Conservation (phyloP, 1,139 yeast genomes). For the Spencermartinsiella ligniputridi region DNA sequence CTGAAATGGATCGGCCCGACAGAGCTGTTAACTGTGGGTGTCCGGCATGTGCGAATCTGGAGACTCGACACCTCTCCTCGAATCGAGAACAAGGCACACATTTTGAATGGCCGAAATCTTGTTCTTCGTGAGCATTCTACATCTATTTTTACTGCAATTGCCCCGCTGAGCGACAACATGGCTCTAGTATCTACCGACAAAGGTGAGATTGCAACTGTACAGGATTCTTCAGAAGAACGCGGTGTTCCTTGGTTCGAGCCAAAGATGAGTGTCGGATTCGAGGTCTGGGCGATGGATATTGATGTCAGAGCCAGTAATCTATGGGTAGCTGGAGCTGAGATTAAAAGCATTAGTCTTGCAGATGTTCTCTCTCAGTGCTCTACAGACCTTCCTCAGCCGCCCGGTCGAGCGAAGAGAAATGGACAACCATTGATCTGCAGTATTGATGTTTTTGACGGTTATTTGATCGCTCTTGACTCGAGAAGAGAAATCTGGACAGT, state of each 20-base stretch:
- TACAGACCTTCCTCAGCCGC: neutral
- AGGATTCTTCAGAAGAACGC: slow-evolving; percentile 16
- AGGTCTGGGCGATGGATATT: slow-evolving; percentile 23
- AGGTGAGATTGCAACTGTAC: slow-evolving; percentile 37
- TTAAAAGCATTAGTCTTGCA: slow-evolving; percentile 11
- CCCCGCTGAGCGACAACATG: slow-evolving; percentile 33
- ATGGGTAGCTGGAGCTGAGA: slow-evolving; percentile 20
- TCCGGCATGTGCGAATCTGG: slow-evolving; percentile 61
- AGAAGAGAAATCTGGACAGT: neutral
- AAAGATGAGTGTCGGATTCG: slow-evolving; percentile 15
- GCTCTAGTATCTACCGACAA: slow-evolving; percentile 40
- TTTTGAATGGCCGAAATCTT: slow-evolving; percentile 55
- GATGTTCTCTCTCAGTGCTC: slow-evolving; percentile 1
- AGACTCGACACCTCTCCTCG: slow-evolving; percentile 29
- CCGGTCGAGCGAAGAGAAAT: neutral
- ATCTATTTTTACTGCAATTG: slow-evolving; percentile 43
- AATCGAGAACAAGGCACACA: slow-evolving; percentile 28
- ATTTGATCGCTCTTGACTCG: neutral
- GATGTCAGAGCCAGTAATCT: slow-evolving; percentile 20
- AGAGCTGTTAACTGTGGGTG: slow-evolving; percentile 49
- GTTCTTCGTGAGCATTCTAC: slow-evolving; percentile 47
- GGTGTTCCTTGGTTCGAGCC: slow-evolving; percentile 16
- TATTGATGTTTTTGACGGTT: neutral
- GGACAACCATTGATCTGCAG: neutral
- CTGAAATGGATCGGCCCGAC: slow-evolving; percentile 52